Conservation (phyloP, 441 rosid species). For the Pelargonium australe region DNA sequence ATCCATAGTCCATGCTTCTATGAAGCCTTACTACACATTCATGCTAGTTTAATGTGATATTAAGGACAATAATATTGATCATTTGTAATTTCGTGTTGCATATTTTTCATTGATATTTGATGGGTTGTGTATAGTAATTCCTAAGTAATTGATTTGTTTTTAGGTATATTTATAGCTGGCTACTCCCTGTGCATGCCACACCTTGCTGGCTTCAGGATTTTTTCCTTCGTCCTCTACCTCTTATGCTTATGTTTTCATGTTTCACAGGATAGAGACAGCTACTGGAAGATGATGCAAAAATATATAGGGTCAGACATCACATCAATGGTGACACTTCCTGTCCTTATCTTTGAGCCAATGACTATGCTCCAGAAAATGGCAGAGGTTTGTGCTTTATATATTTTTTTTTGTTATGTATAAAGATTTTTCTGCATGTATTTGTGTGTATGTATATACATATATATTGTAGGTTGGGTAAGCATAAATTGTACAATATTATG, state of each 20-base stretch:
- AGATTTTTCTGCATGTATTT: neutral
- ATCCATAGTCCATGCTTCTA: neutral
- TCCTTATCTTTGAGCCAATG: constrained; percentile 61
- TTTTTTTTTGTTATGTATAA: constrained; percentile 3
- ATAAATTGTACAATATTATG: neutral
- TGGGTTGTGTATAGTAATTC: neutral
- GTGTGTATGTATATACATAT: neutral
- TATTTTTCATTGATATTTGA: neutral
- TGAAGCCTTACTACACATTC: neutral
- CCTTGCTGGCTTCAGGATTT: neutral
- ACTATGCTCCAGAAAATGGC: constrained; percentile 74
- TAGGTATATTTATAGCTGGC: neutral
- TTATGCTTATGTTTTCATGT: constrained; percentile 5
- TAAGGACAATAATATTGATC: neutral
- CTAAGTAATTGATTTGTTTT: neutral
- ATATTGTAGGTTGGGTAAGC: neutral
- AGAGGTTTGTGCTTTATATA: constrained; percentile 36
- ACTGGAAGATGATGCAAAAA: constrained; percentile 71
- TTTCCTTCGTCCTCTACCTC: neutral
- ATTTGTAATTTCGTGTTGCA: neutral
- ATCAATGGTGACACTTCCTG: constrained; percentile 71
- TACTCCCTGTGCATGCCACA: neutral
- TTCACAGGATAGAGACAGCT: constrained; percentile 51
- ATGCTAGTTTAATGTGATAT: neutral
- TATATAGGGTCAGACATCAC: constrained; percentile 59